Base-by-base conservation (phyloP, 306 rosid genomes). In the Lablab purpureus region DNA sequence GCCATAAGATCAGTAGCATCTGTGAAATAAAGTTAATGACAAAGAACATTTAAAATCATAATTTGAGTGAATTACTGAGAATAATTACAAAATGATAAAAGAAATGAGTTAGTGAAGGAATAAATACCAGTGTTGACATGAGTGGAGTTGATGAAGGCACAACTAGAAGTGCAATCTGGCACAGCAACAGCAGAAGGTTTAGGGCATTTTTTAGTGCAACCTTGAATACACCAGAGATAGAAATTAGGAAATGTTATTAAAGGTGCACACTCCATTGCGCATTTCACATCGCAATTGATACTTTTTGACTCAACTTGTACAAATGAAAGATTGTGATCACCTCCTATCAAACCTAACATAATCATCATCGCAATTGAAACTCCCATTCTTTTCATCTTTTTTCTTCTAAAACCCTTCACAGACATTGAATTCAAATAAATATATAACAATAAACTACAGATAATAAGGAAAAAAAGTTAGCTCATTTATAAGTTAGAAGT, bases 161-260 rank as follows among this genome's bases (percentile, higher is more conserved):
- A 52, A 18, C 25, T 3, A 2, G 27, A 18, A 18, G 2, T 2
- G 21, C 59, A 52, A 9, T 52, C 4, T 0, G 21, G 4, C 7
- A 18, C 7, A 7, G 4, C 7, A 17, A 17, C 10, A 17, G 3
- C 1, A 15, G 18, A 0, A 9, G 0, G 3, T 3, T 6, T 5
- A 13, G 2, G 2, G 2, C 55, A 54, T 19, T 21, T 19, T 54
- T 25, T 25, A 4, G 0, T 1, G 4, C 62, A 54, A 1, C 1
- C 62, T 3, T 54, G 0, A 10, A 54, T 1, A 21, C 62, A 54
- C 10, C 0, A 3, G 0, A 0, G 0, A 10, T 54, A 54, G 1
- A 21, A 9, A 0, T 0, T 13, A 1, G 28, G 4, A 54, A 54
- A 0, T 54, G 0, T 0, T 8, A 0, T 12, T 9, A 21, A 21